Base-by-base conservation (phyloP, 139 green algal genomes). In the Micromonas pusilla region DNA sequence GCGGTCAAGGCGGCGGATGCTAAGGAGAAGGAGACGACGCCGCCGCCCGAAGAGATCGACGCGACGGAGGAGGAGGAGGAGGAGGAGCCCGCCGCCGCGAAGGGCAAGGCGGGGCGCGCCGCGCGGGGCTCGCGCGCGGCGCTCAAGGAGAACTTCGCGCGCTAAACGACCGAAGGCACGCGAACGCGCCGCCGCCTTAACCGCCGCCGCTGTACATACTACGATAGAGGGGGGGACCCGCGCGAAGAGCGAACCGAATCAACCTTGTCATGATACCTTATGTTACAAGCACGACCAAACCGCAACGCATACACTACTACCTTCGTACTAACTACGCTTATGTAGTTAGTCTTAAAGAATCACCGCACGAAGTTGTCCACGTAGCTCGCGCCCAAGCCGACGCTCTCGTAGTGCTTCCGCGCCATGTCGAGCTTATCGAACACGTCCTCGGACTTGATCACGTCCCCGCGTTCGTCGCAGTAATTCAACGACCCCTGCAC, bases 351-450 rank as follows among this genome's bases (percentile, higher is more conserved):
- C 45, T 57, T 9, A 57, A 9, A 23, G 45, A 57, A 16, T 70
- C 63, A 79, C 45, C 73, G 52, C 45, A 79, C 73, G 39, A 79
- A 79, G 25, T 79, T 37, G 16, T 72, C 32, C 60, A 71, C 73
- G 28, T 64, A 79, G 57, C 19, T 13, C 3, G 32, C 73, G 19
- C 73, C 73, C 45, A 79, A 39, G 3, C 73, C 73, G 2, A 72
- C 32, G 3, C 9, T 39, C 26, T 79, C 52, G 73, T 79, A 79
- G 73, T 79, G 62, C 33, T 30, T 39, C 73, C 72, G 73, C 4
- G 73, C 73, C 62, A 71, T 72, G 30, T 72, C 52, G 3, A 79
- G 52, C 30, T 79, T 79, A 37, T 54, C 37, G 73, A 79, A 79
- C 9, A 79, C 73, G 37, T 79, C 73, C 73, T 79, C 73, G 23